Conservation (phyloP, 345 rosid species). For the Iberis pinnata region DNA sequence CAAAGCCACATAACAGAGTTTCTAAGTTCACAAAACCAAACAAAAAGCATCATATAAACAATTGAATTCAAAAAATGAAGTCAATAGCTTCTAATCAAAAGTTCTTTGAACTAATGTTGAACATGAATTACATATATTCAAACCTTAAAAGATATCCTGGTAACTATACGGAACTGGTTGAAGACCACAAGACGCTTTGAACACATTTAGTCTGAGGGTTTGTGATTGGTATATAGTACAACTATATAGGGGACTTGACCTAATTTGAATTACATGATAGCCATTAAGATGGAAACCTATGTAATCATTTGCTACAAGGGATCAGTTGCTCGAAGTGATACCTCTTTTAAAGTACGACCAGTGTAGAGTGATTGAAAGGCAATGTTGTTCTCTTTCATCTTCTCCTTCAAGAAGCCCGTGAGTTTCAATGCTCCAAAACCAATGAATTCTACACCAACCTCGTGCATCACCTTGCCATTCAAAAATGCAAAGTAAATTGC, state of each 20-base stretch:
- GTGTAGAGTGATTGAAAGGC: constrained; percentile 67
- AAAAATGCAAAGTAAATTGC: constrained; percentile 46
- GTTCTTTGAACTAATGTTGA: background rate
- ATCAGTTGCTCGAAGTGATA: constrained; percentile 20
- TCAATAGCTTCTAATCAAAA: background rate
- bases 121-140: constrained; percentile 15
- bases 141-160: background rate
- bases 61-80: background rate
- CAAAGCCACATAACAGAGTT: too few relatives aligned
- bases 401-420: constrained; percentile 75
- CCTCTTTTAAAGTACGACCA: constrained; percentile 87
- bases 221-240: background rate
- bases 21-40: background rate
- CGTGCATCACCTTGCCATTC: constrained; percentile 80
- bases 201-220: background rate
- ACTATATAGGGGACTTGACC: background rate
- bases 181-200: constrained; percentile 3
- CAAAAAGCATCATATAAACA: background rate
- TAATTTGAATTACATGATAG: background rate
- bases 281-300: constrained; percentile 10
- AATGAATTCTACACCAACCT: constrained; percentile 78
- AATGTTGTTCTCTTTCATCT: constrained; percentile 65
- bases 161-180: background rate
- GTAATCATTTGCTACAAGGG: background rate
- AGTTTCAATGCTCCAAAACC: constrained; percentile 82